Conservation (phyloP, 2,329 filamentous ascomycete genomes). For the Zymoseptoria ardabiliae region DNA sequence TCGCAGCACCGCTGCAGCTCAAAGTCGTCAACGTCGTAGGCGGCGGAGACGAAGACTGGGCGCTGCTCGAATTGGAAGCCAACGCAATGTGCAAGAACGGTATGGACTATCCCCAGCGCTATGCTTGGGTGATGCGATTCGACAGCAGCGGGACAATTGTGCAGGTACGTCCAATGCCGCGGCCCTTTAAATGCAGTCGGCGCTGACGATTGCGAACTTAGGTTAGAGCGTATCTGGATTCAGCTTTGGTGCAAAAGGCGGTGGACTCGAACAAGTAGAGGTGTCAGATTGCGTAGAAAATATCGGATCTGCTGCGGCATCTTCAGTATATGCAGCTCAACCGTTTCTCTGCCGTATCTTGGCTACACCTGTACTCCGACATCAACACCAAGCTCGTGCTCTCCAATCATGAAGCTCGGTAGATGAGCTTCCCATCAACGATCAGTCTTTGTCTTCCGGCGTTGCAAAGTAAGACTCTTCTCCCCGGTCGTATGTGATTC, state of each 20-base stretch:
- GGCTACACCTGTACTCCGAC: background rate
- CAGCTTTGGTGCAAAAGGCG: slow-evolving; percentile 21
- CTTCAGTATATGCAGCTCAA: background rate
- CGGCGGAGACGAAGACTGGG: slow-evolving; percentile 23
- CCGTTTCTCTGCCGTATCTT: too few species aligned
- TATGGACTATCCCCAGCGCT: slow-evolving; percentile 22
- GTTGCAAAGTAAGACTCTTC: background rate
- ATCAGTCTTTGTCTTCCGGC: background rate
- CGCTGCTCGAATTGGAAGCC: slow-evolving; percentile 22
- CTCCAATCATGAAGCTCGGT: background rate
- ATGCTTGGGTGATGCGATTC: slow-evolving; percentile 24
- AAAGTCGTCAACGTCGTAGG: slow-evolving; percentile 23
- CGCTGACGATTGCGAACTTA: slow-evolving; percentile 1
- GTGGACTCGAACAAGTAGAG: slow-evolving; percentile 14
- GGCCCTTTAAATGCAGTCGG: background rate
- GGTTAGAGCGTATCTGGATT: slow-evolving; percentile 23
- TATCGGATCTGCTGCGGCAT: background rate
- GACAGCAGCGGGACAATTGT: slow-evolving; percentile 22
- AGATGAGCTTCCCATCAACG: background rate
- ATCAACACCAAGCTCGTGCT: background rate
- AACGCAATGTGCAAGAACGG: slow-evolving; percentile 25
- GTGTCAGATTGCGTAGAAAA: background rate
- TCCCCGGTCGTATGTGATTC: background rate
- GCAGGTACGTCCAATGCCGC: slow-evolving; percentile 12
- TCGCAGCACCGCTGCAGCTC: slow-evolving; percentile 19